Evolutionary conservation across 441 rosid genomes (phyloP).

Genomic region (Jatropha multifida): DNA sequence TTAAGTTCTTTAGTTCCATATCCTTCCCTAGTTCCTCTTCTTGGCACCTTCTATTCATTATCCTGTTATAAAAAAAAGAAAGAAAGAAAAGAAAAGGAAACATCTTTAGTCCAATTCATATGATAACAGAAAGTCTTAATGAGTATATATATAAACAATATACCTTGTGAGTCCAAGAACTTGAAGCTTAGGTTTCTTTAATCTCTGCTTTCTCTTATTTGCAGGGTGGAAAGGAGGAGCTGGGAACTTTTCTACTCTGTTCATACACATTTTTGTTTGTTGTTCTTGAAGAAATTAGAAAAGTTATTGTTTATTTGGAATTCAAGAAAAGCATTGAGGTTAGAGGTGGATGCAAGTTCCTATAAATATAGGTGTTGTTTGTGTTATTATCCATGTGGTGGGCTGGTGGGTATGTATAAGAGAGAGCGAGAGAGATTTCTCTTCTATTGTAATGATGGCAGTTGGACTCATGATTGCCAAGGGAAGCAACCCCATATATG

Average conservation of each 20-base stretch:
- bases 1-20: conserved; percentile 59
- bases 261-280: conserved; percentile 35
- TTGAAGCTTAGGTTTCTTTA: conserved; percentile 41
- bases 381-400: conserved; percentile 4
- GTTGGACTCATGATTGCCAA: conserved; percentile 41
- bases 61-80: conserved; percentile 10
- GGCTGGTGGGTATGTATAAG: conserved; percentile 22
- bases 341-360: too few relatives aligned
- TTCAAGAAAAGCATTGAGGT: too few relatives aligned
- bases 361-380: conserved; percentile 30
- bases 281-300: not conserved
- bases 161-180: conserved; percentile 52
- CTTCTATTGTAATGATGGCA: conserved; percentile 41
- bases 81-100: not conserved
- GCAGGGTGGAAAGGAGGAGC: conserved; percentile 31
- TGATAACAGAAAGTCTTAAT: not conserved
- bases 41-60: conserved; percentile 16
- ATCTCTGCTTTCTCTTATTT: conserved; percentile 31
- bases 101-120: too few relatives aligned
- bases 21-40: conserved; percentile 27
- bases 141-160: not conserved
- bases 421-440: conserved; percentile 10
- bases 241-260: conserved; percentile 33
- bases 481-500: conserved; percentile 33
- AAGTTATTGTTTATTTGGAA: too few relatives aligned